Conservation (phyloP, 78 protist species). For the Bodo saltans region DNA sequence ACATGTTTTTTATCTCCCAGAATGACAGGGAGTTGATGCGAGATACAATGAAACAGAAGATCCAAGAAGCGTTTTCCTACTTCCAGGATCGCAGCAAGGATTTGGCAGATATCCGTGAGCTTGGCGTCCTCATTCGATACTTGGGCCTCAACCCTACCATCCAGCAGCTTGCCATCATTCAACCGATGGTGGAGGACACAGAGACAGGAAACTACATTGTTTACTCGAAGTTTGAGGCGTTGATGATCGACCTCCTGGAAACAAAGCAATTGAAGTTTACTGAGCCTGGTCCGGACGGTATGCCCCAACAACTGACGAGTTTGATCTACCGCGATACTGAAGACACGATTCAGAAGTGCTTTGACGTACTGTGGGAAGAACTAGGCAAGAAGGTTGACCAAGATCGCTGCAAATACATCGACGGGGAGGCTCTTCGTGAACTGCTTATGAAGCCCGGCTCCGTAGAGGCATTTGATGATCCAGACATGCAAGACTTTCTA, state of each 20-base stretch:
- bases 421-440: neutral
- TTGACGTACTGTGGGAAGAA: neutral
- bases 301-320: neutral
- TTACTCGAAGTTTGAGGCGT: neutral
- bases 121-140: slow-evolving; percentile 31
- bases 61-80: neutral
- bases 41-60: neutral
- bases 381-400: neutral
- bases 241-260: neutral
- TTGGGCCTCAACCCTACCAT: slow-evolving; percentile 29
- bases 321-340: neutral
- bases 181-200: slow-evolving; percentile 18
- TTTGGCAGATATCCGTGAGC: slow-evolving; percentile 34
- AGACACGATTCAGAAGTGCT: neutral
- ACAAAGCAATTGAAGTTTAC: neutral
- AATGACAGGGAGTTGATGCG: neutral
- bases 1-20: neutral
- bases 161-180: neutral
- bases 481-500: neutral
- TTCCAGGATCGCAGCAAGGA: slow-evolving; percentile 26
- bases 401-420: neutral
- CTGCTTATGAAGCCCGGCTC: neutral
- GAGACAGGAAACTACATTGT: slow-evolving; percentile 15
- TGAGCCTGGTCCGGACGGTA: neutral
- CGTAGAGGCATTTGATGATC: neutral